Conservation (phyloP, 2,329 filamentous ascomycete species). For the Pestalotiopsis sp. region DNA sequence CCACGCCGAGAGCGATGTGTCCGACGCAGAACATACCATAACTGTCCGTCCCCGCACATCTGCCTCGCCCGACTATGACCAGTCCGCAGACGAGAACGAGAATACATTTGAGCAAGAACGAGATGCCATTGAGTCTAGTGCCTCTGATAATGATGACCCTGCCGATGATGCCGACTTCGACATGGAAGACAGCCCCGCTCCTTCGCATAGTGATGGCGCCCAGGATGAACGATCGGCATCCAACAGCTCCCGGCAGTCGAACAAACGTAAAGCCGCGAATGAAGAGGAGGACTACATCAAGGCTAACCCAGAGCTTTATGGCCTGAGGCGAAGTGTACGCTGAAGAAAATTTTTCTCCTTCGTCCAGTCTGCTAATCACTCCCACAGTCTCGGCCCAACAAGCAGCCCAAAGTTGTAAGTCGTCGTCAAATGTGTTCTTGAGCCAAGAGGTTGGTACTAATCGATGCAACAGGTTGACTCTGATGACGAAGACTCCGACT, state of each 20-base stretch:
- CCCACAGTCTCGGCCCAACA: conserved; percentile 55
- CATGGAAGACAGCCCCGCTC: conserved; percentile 62
- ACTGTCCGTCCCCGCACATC: conserved; percentile 46
- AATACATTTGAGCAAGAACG: conserved; percentile 36
- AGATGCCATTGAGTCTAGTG: conserved; percentile 42
- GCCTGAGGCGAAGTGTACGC: conserved; percentile 86
- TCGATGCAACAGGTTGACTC: conserved; percentile 33
- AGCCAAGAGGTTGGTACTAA: conserved; percentile 13
- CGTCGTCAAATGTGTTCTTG: background rate
- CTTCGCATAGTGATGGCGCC: conserved; percentile 45
- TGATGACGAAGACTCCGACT: conserved; percentile 70
- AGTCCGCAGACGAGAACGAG: conserved; percentile 26
- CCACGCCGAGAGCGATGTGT: conserved; percentile 74
- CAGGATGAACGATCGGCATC: conserved; percentile 67
- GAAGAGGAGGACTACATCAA: conserved; percentile 83
- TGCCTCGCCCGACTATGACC: conserved; percentile 39
- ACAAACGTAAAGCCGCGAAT: conserved; percentile 71
- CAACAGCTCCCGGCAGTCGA: conserved; percentile 65
- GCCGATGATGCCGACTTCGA: conserved; percentile 78
- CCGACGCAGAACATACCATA: conserved; percentile 66
- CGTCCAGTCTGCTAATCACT: conserved; percentile 32
- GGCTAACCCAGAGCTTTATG: conserved; percentile 93
- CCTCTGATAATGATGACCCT: conserved; percentile 54
- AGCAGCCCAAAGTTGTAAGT: conserved; percentile 60
- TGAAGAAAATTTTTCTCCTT: conserved; percentile 15